Base-by-base conservation (phyloP, 2,329 filamentous ascomycete genomes). In the Elsinoe perseae region DNA sequence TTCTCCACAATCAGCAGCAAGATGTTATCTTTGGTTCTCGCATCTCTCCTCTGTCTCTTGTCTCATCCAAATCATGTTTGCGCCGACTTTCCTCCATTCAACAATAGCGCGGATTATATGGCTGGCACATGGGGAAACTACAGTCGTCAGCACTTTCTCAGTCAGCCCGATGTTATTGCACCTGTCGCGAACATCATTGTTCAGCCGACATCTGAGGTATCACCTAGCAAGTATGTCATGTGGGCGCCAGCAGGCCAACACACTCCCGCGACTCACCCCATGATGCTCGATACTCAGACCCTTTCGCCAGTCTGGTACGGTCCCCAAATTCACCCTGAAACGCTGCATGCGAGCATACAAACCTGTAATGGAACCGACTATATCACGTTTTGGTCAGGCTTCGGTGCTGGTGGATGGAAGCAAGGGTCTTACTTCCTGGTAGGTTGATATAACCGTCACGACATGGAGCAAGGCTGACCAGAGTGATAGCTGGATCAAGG, bases 281-380 rank as follows among this genome's bases (percentile, higher is more conserved):
- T 12, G 9, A 27, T 50, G 7, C n/a, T 50, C 3, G 42, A 56
- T 34, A 28, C 54, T 8, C 23, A 46, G 16, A 34, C 14, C 9
- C 54, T 56, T n/a, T 7, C 54, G n/a, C n/a, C 48, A 16, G 54
- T 56, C 12, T 56, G 54, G 54, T 56, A 30, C 7, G 44, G 30
- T 10, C 40, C 40, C 2, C 6, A 16, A 8, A 10, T 50, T 1
- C 18, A n/a, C 14, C 10, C 16, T 4, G 14, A 30, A 7, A 70
- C 73, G 4, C 76, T 77, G 59, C 75, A 76, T 60, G 61, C 76
- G 3, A 72, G 73, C 58, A 59, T 69, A 4, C 70, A 72, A 48
- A 57, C 58, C 7, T 72, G 68, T 60, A 63, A 66, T 21, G 68
- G 65, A 21, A 57, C 66, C 43, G 62, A 69, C 40, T 71, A 68